These are phyloP conservation scores for Karstenula rhodostoma DNA, from an alignment of 2,329 filamentous ascomycete species.

Conservation along the genomic window DNA sequence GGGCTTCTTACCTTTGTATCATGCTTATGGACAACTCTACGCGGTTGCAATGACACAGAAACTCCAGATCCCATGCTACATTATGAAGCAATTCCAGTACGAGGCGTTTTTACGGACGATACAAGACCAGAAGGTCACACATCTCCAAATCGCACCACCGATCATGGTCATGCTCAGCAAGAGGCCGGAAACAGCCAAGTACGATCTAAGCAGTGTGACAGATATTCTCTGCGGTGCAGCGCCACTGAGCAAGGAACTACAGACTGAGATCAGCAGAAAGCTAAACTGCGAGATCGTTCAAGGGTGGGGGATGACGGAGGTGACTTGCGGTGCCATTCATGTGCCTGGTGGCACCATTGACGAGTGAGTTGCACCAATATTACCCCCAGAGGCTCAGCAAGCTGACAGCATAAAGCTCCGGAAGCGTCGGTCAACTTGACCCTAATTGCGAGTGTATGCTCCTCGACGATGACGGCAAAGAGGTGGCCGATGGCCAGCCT, in stretches of 20 bases:
- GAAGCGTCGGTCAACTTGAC: constrained; percentile 51
- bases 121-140: constrained; percentile 48
- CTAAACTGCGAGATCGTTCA: constrained; percentile 49
- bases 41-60: constrained; percentile 53
- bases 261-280: constrained; percentile 49
- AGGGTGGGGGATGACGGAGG: constrained; percentile 55
- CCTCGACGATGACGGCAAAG: constrained; percentile 53
- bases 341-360: constrained; percentile 47
- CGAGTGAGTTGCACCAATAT: constrained; percentile 33
- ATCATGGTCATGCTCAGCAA: constrained; percentile 56
- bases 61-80: constrained; percentile 55
- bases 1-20: constrained; percentile 54
- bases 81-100: constrained; percentile 54
- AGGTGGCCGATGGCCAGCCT: constrained; percentile 48
- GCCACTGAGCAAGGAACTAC: constrained; percentile 53
- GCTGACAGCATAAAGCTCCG: constrained; percentile 34
- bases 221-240: constrained; percentile 54
- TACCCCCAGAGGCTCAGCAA: background rate
- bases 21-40: constrained; percentile 58
- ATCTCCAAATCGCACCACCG: constrained; percentile 53
- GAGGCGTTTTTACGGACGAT: constrained; percentile 50
- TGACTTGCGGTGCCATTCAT: constrained; percentile 51
- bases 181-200: constrained; percentile 51
- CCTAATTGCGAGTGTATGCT: constrained; percentile 53
- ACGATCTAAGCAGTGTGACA: constrained; percentile 51